These are phyloP conservation scores for Solidago caesia DNA, from an alignment of 129 eudicot species.

Conservation along the genomic window DNA sequence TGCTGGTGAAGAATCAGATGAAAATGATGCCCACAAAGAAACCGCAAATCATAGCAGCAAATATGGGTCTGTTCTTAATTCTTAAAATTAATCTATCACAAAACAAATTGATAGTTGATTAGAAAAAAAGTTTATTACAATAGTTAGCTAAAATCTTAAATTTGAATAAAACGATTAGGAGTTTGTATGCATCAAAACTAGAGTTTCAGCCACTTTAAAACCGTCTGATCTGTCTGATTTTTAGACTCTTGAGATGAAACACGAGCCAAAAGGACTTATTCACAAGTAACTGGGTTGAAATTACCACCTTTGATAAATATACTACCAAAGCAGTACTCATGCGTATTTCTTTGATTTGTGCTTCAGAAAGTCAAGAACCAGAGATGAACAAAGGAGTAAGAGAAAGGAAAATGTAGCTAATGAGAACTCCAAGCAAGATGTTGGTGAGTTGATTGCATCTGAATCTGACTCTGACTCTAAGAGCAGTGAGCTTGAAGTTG, in stretches of 20 bases:
- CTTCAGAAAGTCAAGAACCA: conserved; percentile 12
- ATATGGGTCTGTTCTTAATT: conserved; percentile 18
- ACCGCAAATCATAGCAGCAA: conserved; percentile 20
- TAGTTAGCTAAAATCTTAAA: conserved; percentile 34
- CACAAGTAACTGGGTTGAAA: not conserved
- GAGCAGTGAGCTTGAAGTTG: conserved; percentile 20
- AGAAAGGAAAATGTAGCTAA: conserved; percentile 17
- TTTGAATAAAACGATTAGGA: conserved; percentile 39
- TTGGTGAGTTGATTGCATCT: not conserved
- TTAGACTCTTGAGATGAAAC: not conserved
- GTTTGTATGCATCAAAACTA: conserved; percentile 3
- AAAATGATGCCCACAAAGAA: conserved; percentile 22
- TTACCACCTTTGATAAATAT: not conserved
- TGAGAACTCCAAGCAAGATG: conserved; percentile 1
- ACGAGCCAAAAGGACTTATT: not conserved
- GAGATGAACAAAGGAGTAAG: not conserved
- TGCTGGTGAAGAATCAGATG: conserved; percentile 23
- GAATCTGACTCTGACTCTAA: conserved; percentile 39
- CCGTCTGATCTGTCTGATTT: not conserved
- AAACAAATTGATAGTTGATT: conserved; percentile 31
- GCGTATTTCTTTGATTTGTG: not conserved
- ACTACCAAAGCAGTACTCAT: not conserved
- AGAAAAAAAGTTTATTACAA: conserved; percentile 24
- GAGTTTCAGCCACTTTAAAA: not conserved
- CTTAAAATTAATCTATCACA: conserved; percentile 15